These are phyloP conservation scores for Aaosphaeria pasadenensis DNA, from an alignment of 2,329 filamentous ascomycete genomes.

Conservation along the genomic window DNA sequence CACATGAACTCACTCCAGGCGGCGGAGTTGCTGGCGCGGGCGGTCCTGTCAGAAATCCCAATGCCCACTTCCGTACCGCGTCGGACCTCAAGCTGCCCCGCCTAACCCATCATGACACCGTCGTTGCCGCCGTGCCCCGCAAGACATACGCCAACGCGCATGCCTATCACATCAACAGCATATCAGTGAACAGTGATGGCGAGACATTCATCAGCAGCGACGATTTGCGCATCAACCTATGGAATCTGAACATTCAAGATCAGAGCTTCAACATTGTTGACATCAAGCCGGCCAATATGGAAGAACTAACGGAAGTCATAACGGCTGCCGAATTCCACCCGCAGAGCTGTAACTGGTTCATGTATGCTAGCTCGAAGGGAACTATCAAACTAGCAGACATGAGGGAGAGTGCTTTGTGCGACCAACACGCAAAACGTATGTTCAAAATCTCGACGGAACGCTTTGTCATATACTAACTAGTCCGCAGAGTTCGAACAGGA, in stretches of 20 bases:
- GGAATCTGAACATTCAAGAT: slow-evolving; percentile 99
- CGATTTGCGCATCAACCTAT: slow-evolving; percentile 94
- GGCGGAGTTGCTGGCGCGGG: slow-evolving; percentile 69
- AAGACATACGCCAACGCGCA: slow-evolving; percentile 98
- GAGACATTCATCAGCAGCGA: slow-evolving; percentile 99
- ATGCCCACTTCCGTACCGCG: slow-evolving; percentile 73
- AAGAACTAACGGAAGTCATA: slow-evolving; percentile 97
- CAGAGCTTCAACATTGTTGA: slow-evolving; percentile 99
- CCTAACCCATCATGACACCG: slow-evolving; percentile 96
- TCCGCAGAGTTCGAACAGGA: slow-evolving; percentile 92
- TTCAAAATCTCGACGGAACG: slow-evolving; percentile 12
- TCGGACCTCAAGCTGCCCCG: slow-evolving; percentile 88
- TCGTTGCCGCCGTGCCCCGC: slow-evolving; percentile 92
- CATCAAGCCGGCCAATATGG: slow-evolving; percentile 99
- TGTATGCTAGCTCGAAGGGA: slow-evolving; percentile 99
- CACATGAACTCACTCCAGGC: slow-evolving; percentile 83
- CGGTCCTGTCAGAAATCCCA: slow-evolving; percentile 71
- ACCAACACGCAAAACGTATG: slow-evolving; percentile 92
- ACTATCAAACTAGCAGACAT: slow-evolving; percentile 99
- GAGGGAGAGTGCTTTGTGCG: slow-evolving; percentile 93
- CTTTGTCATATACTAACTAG: slow-evolving; percentile 5
- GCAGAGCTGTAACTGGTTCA: slow-evolving; percentile 98
- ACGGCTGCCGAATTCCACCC: slow-evolving; percentile 98
- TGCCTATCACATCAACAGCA: slow-evolving; percentile 99
- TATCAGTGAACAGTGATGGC: slow-evolving; percentile 99